phyloP scores from a whole-genome alignment of 768 basidiomycete species.

The Trametes meyenii region DNA sequence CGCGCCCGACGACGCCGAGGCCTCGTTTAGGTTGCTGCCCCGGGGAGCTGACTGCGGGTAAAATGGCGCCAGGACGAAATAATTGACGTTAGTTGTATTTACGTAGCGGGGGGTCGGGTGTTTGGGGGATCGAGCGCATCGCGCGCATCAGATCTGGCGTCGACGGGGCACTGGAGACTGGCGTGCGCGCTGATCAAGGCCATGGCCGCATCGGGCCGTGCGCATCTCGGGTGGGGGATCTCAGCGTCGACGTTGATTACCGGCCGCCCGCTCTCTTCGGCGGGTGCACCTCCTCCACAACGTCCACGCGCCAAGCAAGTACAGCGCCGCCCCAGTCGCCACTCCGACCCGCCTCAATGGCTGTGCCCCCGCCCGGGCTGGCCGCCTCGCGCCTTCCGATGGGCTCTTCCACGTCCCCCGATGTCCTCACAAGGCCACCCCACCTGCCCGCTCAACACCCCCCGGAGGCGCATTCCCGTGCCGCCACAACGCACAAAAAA shows the following conservation, averaged over 20 bases:
- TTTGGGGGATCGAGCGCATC: not conserved
- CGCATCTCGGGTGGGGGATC: conserved; percentile 1
- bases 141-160: conserved; percentile 11
- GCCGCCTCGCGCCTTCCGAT: conserved; percentile 1
- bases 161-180: not conserved
- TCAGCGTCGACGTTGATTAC: conserved; percentile 6
- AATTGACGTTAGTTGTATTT: too few species aligned
- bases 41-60: too few species aligned
- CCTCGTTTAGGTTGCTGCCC: too few species aligned
- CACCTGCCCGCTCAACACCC: too few species aligned
- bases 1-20: too few species aligned
- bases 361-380: too few species aligned
- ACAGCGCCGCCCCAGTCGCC: not conserved
- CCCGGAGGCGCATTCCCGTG: too few species aligned
- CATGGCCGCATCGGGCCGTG: conserved; percentile 5
- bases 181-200: not conserved
- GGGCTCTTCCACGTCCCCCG: not conserved
- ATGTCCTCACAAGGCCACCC: too few species aligned
- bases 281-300: not conserved
- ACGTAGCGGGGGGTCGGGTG: too few species aligned
- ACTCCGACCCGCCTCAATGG: too few species aligned
- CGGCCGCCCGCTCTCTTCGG: conserved; percentile 14
- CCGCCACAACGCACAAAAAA: too few species aligned
- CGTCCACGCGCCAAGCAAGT: not conserved
- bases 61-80: too few species aligned